These are phyloP conservation scores for Sphagnum magellanicum DNA, from an alignment of 228 moss, liverwort and hornwort species.

Conservation along the genomic window DNA sequence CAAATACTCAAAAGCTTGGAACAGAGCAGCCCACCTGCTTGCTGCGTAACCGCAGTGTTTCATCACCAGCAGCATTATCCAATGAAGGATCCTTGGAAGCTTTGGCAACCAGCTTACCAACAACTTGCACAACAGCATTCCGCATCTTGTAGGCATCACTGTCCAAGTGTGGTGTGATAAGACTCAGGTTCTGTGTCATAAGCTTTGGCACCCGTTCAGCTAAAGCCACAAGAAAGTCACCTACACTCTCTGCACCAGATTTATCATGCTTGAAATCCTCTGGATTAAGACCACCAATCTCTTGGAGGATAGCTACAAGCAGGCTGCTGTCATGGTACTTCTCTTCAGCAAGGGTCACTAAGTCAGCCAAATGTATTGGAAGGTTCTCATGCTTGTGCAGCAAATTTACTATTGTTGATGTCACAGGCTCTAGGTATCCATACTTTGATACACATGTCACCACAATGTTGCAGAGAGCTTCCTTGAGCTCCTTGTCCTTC, in stretches of 20 bases:
- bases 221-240: slow-evolving; percentile 74
- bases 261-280: slow-evolving; percentile 71
- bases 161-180: slow-evolving; percentile 75
- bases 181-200: slow-evolving; percentile 71
- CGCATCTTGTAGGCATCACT: slow-evolving; percentile 92
- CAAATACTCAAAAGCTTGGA: background rate
- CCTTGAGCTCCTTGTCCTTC: slow-evolving; percentile 71
- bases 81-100: slow-evolving; percentile 56
- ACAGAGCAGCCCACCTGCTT: slow-evolving; percentile 42
- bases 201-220: slow-evolving; percentile 73
- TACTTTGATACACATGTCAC: slow-evolving; percentile 67
- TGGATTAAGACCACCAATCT: slow-evolving; percentile 72
- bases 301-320: slow-evolving; percentile 68
- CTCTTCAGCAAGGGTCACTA: slow-evolving; percentile 70
- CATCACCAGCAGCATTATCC: slow-evolving; percentile 43
- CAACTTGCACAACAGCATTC: slow-evolving; percentile 75
- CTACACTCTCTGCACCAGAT: slow-evolving; percentile 74
- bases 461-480: slow-evolving; percentile 58
- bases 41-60: slow-evolving; percentile 62
- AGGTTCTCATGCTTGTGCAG: slow-evolving; percentile 85
- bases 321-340: slow-evolving; percentile 64
- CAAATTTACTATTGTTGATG: slow-evolving; percentile 74
- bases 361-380: slow-evolving; percentile 63
- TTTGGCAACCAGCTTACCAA: slow-evolving; percentile 74
- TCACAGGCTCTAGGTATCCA: slow-evolving; percentile 59